Evolutionary conservation across 1,284 basidiomycete species (phyloP).

Genomic region (Marasmius sp.): DNA sequence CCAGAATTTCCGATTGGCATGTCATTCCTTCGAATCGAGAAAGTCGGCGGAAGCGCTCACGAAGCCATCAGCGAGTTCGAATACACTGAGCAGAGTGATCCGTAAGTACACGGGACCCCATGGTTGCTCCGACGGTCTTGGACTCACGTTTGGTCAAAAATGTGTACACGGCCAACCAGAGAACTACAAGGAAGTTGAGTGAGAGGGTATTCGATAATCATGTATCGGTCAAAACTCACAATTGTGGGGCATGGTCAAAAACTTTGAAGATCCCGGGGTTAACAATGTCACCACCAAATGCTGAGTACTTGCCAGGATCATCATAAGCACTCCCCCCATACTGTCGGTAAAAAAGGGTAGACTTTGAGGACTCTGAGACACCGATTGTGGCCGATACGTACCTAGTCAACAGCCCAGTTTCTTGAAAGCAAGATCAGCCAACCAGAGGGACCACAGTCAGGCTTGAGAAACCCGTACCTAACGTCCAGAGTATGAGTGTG

Average conservation of each 20-base stretch:
- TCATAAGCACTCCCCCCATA: background rate
- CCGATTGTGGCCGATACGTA: background rate
- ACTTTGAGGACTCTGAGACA: background rate
- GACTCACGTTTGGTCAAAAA: background rate
- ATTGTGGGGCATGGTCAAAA: background rate
- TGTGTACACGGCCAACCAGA: background rate
- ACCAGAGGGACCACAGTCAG: background rate
- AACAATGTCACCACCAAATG: background rate
- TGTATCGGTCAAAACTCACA: background rate
- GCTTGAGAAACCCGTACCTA: background rate
- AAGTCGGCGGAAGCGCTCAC: too few relatives aligned
- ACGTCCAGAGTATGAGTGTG: background rate
- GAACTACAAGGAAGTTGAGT: background rate
- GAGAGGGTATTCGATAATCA: background rate
- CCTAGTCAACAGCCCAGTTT: background rate
- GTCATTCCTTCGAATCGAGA: too few relatives aligned
- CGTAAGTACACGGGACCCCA: too few relatives aligned
- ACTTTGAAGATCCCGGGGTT: background rate
- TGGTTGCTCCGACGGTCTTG: too few relatives aligned
- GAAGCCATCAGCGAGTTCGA: too few relatives aligned
- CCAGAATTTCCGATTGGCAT: too few relatives aligned
- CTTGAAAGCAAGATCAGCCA: background rate
- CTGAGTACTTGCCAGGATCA: background rate
- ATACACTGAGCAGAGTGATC: too few relatives aligned
- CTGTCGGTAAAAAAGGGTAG: background rate